These are phyloP conservation scores for Solanum arcanum DNA, from an alignment of 257 asterid genomes.

Conservation along the genomic window DNA sequence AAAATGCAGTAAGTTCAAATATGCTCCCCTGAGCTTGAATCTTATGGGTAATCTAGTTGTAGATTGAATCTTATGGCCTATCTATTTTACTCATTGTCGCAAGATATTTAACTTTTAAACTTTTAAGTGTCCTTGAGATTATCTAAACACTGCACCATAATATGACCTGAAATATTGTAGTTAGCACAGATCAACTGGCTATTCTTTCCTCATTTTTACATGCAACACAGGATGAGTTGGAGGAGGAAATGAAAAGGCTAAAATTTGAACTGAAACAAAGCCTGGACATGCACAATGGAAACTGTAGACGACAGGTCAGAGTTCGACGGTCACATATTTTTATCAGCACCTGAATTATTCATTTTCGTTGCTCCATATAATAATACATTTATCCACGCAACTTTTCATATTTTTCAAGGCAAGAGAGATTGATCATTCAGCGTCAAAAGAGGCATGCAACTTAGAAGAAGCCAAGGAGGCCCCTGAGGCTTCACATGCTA, in stretches of 20 bases:
- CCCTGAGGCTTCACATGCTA: constrained; percentile 41
- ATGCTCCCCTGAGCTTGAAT: background rate
- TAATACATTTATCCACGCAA: background rate
- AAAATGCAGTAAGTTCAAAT: constrained; percentile 17
- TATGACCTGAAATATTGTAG: background rate
- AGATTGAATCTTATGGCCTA: background rate
- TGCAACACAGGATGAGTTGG: constrained; percentile 37
- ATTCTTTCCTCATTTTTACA: background rate
- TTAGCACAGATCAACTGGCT: background rate
- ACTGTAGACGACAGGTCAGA: constrained; percentile 28
- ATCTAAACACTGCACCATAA: background rate
- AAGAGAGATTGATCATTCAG: constrained; percentile 28
- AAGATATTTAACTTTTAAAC: background rate
- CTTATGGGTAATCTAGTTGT: background rate
- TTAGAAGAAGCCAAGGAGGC: constrained; percentile 33
- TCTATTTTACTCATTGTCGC: background rate
- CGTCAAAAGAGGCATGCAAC: constrained; percentile 20
- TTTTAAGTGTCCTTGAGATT: background rate
- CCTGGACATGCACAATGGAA: constrained; percentile 43
- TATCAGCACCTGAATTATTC: background rate
- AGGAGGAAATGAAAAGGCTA: constrained; percentile 59
- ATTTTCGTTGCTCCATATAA: background rate
- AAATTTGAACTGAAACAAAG: constrained; percentile 56
- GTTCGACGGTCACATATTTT: background rate
- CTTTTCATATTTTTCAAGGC: constrained; percentile 21